Base-by-base conservation (phyloP, 345 rosid genomes). In the Aethionema arabicum region DNA sequence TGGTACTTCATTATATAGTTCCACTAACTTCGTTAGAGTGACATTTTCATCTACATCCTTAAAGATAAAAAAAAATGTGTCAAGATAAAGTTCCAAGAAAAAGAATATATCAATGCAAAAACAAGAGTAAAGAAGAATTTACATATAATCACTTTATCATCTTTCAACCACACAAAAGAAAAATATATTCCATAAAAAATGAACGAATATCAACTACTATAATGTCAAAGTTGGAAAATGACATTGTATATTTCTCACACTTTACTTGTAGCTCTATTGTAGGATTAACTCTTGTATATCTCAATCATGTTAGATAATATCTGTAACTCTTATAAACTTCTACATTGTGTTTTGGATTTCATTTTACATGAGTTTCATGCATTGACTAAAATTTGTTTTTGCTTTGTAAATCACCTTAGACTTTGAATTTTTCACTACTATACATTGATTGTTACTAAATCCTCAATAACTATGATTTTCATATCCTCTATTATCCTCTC, bases 211-310 rank as follows among this genome's bases (percentile, higher is more conserved):
- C 78, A 76, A 79, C 11, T 35, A 60, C 72, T 50, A 80, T 39
- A 9, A 73, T 67, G 37, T 78, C 87, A 5, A 79, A 72, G 66
- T 78, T 89, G 40, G 82, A 79, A 11, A 69, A 49, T 69, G 73
- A 66, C 56, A 48, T 66, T 52, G 40, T 66, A 51, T 74, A 57
- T 32, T 60, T 75, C 56, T 53, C 78, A 59, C 77, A 48, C 29
- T 70, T 59, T 32, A 75, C 67, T 68, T 27, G 33, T 36, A 48
- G 11, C 57, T 54, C 45, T 8, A 45, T 69, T 3, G n/a, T 48
- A 42, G 11, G 29, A 15, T 9, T 37, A 45, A 7, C 48, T 32
- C 8, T 55, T 40, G 68, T 36, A 7, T 6, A 32, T 5, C 11
- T 69, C 32, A 63, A 14, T 64, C 64, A 55, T 54, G 2, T 10